Evolutionary conservation across 176 grass and related monocot genomes (phyloP).

Genomic region (Carex scoparia): DNA sequence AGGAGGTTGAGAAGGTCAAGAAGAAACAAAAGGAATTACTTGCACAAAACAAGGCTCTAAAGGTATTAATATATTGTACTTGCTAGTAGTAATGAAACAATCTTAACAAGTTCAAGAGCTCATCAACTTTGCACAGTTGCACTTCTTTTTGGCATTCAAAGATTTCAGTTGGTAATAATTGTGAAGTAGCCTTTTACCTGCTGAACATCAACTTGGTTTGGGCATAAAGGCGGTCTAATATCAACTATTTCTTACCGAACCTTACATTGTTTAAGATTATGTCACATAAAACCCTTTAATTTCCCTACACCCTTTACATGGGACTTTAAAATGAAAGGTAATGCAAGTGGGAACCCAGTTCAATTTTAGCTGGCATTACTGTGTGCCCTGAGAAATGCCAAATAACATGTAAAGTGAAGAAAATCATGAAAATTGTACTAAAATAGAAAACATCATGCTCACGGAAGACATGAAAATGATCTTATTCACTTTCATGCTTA

Average conservation of each 20-base stretch:
- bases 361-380: background rate
- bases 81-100: background rate
- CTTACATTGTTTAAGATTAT: background rate
- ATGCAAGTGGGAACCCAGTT: background rate
- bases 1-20: constrained; percentile 65
- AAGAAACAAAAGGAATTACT: constrained; percentile 70
- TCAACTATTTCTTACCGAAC: background rate
- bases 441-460: background rate
- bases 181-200: background rate
- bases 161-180: background rate
- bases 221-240: background rate
- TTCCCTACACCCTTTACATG: background rate
- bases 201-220: background rate
- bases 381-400: background rate
- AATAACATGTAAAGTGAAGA: background rate
- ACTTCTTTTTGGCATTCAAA: background rate
- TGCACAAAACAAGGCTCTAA: constrained; percentile 75
- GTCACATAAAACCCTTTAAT: background rate
- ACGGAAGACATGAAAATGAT: background rate
- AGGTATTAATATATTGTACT: constrained; percentile 41
- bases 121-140: background rate
- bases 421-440: background rate
- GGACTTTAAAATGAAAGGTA: background rate
- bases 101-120: background rate
- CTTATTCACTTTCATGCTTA: background rate